Conservation (phyloP, 495 filamentous ascomycete genomes). For the Thozetella sp. region DNA sequence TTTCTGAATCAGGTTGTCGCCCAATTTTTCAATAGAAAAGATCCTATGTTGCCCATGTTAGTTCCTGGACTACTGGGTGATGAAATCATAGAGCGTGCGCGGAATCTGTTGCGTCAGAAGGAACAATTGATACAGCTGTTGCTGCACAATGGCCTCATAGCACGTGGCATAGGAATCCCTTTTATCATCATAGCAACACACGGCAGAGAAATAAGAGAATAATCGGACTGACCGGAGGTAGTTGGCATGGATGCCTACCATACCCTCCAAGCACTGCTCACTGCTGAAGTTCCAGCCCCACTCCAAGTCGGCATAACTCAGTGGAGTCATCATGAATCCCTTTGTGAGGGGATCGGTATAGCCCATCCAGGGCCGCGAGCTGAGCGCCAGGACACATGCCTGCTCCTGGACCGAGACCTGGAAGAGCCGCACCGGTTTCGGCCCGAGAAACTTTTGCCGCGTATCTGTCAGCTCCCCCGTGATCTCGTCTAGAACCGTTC, state of each 20-base stretch:
- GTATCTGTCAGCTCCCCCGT: slow-evolving; percentile 95
- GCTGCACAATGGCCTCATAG: slow-evolving; percentile 45
- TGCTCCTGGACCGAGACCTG: slow-evolving; percentile 81
- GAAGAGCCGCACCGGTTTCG: slow-evolving; percentile 84
- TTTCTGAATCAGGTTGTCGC: slow-evolving; percentile 85
- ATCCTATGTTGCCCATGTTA: slow-evolving; percentile 59
- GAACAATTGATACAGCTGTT: slow-evolving; percentile 53
- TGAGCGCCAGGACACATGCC: slow-evolving; percentile 86
- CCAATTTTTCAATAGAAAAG: slow-evolving; percentile 84
- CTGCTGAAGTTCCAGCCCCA: slow-evolving; percentile 97
- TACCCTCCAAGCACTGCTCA: slow-evolving; percentile 88
- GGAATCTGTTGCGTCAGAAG: slow-evolving; percentile 53
- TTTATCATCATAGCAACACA: slow-evolving; percentile 68
- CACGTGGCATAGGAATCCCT: slow-evolving; percentile 45
- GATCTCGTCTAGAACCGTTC: slow-evolving; percentile 90
- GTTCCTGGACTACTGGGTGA: slow-evolving; percentile 7
- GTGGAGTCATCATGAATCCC: slow-evolving; percentile 86
- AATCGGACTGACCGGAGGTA: slow-evolving; percentile 74
- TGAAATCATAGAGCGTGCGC: too few relatives aligned
- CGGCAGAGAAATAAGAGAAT: slow-evolving; percentile 14
- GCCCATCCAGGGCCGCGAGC: slow-evolving; percentile 88
- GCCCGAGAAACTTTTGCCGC: slow-evolving; percentile 89
- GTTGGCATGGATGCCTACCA: slow-evolving; percentile 93
- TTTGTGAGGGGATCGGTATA: slow-evolving; percentile 84
- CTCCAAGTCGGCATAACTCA: slow-evolving; percentile 85